phyloP scores from a whole-genome alignment of 768 basidiomycete genomes.

The Kwoniella sp. region DNA sequence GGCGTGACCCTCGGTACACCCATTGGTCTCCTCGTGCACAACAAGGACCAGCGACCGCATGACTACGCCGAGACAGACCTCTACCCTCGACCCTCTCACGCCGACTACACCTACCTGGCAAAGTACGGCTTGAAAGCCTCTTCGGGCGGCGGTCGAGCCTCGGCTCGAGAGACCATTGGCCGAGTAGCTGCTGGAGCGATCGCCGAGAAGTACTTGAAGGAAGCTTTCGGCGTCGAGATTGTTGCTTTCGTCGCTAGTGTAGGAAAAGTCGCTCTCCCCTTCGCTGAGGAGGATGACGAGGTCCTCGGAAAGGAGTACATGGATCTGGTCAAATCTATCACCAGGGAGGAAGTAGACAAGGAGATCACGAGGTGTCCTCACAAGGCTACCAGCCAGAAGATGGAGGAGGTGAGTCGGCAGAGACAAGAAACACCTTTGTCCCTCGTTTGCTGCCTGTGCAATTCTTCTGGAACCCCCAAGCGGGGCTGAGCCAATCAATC shows the following conservation, averaged over 20 bases:
- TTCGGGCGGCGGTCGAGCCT: conserved; percentile 91
- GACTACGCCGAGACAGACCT: conserved; percentile 98
- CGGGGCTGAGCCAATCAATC: not conserved
- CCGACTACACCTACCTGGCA: conserved; percentile 95
- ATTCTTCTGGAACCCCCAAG: too few species aligned
- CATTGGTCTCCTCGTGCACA: conserved; percentile 92
- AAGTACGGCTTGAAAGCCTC: conserved; percentile 98
- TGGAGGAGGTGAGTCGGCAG: conserved; percentile 71
- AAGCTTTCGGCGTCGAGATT: conserved; percentile 86
- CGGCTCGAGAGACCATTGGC: conserved; percentile 97
- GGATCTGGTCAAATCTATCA: conserved; percentile 73
- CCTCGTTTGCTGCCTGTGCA: not conserved
- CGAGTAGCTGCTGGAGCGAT: conserved; percentile 98
- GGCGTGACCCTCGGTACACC: conserved; percentile 96
- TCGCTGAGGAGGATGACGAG: conserved; percentile 69
- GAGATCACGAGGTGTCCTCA: conserved; percentile 89
- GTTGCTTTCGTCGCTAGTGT: conserved; percentile 97
- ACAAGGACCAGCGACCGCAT: conserved; percentile 97
- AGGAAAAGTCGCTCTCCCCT: conserved; percentile 80
- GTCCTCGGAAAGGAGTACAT: conserved; percentile 77
- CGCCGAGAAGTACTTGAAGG: conserved; percentile 89
- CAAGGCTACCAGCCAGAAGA: conserved; percentile 78
- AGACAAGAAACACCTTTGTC: too few species aligned
- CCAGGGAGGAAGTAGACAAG: conserved; percentile 84
- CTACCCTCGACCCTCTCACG: conserved; percentile 95